Percentiles rank a stretch among this genome's conserved stretches.
Evolutionary conservation across 2,329 filamentous ascomycete species (phyloP).

Genomic region (Daldinia sp.): DNA sequence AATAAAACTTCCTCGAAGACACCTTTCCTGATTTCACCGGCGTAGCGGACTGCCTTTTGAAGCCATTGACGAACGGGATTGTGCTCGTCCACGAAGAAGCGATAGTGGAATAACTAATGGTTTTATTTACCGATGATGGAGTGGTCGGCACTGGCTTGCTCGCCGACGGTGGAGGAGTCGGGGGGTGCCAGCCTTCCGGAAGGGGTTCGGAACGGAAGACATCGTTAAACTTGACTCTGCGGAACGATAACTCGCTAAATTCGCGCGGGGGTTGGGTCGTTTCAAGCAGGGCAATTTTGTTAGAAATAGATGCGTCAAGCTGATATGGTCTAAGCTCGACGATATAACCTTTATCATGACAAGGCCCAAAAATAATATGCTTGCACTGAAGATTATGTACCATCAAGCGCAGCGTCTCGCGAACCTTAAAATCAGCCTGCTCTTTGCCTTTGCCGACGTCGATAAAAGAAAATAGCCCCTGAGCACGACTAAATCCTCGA

Average conservation of each 20-base stretch:
- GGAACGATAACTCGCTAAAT: slow-evolving; percentile 19
- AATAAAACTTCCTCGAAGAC: slow-evolving; percentile 9
- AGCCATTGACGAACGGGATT: not conserved
- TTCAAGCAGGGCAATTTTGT: slow-evolving; percentile 24
- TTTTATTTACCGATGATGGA: not conserved
- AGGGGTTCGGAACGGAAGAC: slow-evolving; percentile 29
- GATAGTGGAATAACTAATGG: not conserved
- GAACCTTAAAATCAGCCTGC: slow-evolving; percentile 32
- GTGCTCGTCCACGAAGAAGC: slow-evolving; percentile 3
- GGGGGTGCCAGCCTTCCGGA: slow-evolving; percentile 5
- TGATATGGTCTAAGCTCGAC: slow-evolving; percentile 22
- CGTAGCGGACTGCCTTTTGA: not conserved
- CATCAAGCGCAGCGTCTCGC: slow-evolving; percentile 26
- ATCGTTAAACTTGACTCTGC: slow-evolving; percentile 19
- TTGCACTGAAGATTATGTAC: slow-evolving; percentile 30
- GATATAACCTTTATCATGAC: slow-evolving; percentile 30
- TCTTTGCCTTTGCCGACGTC: slow-evolving; percentile 31
- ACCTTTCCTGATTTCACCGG: not conserved
- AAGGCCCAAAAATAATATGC: slow-evolving; percentile 31
- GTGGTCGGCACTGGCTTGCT: not conserved
- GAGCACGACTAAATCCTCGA: slow-evolving; percentile 24
- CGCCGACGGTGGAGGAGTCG: not conserved
- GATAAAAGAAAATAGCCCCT: slow-evolving; percentile 27
- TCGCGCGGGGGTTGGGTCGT: slow-evolving; percentile 17
- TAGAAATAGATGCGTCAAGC: slow-evolving; percentile 10